These are phyloP conservation scores for Gigaspora rosea DNA, from an alignment of 192 early-diverging fungal genomes.

Conservation along the genomic window DNA sequence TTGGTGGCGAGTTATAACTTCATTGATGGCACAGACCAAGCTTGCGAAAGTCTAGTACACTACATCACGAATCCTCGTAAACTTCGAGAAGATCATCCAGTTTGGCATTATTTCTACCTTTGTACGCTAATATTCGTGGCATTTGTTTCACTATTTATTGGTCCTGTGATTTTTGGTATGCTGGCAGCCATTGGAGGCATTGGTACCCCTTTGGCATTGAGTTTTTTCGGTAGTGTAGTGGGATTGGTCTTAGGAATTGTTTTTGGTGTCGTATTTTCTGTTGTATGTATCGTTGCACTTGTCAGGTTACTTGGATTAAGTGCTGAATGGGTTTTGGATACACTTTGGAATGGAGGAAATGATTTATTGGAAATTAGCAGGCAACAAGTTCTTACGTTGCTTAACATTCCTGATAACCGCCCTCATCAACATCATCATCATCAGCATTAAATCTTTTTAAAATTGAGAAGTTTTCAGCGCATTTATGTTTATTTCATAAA, in stretches of 20 bases:
- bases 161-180: conserved; percentile 30
- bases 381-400: too few relatives aligned
- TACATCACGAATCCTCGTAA: conserved; percentile 19
- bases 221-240: neutral
- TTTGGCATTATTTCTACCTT: conserved; percentile 30
- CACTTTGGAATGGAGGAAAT: conserved; percentile 21
- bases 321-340: conserved; percentile 30
- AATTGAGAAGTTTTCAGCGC: too few relatives aligned
- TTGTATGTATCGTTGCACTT: conserved; percentile 28
- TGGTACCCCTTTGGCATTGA: conserved; percentile 22
- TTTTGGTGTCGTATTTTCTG: conserved; percentile 21
- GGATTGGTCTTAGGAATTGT: conserved; percentile 22
- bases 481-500: too few relatives aligned
- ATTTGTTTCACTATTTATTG: conserved; percentile 25
- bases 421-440: too few relatives aligned
- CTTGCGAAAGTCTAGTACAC: conserved; percentile 3
- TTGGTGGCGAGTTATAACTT: too few relatives aligned
- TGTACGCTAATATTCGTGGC: conserved; percentile 12
- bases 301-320: conserved; percentile 4
- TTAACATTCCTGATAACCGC: too few relatives aligned
- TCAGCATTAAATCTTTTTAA: too few relatives aligned
- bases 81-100: conserved; percentile 21
- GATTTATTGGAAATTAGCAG: conserved; percentile 20
- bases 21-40: too few relatives aligned
- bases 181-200: conserved; percentile 27